Conservation (phyloP, 164 flowering plant species). For the Vitis cinerea region DNA sequence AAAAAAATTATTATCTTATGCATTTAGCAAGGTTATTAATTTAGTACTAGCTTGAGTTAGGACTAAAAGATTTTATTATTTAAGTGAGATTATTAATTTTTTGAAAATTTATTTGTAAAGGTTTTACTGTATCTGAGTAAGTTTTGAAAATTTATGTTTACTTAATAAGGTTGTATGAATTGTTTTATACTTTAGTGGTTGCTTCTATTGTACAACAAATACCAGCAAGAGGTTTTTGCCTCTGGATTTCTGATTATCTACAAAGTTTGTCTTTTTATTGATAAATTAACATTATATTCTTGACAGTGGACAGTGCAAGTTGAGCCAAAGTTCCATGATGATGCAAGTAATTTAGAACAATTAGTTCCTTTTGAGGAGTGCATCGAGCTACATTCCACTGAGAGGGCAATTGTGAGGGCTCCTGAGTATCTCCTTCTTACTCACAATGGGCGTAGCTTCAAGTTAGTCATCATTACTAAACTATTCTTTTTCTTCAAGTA, state of each 20-base stretch:
- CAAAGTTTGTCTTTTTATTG: no score
- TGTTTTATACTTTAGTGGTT: background rate
- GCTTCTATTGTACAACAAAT: background rate
- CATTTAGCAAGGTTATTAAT: no score
- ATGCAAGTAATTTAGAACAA: constrained; percentile 81
- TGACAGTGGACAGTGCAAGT: constrained; percentile 91
- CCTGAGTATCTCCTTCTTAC: constrained; percentile 94
- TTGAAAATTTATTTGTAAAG: no score
- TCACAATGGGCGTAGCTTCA: constrained; percentile 92
- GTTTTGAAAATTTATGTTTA: no score
- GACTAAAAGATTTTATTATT: no score
- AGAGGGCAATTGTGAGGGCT: constrained; percentile 59
- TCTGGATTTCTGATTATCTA: no score
- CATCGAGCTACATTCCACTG: constrained; percentile 63
- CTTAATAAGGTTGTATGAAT: no score
- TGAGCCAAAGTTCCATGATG: constrained; percentile 89
- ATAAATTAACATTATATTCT: background rate
- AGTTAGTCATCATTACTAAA: constrained; percentile 45
- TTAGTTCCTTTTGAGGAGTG: constrained; percentile 96
- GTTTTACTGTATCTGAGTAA: no score
- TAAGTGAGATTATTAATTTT: no score
- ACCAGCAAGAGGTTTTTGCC: no score
- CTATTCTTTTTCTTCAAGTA: background rate
- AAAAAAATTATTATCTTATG: no score
- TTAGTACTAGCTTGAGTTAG: no score